phyloP scores from a whole-genome alignment of 495 filamentous ascomycete genomes.

The Cercophora scortea region DNA sequence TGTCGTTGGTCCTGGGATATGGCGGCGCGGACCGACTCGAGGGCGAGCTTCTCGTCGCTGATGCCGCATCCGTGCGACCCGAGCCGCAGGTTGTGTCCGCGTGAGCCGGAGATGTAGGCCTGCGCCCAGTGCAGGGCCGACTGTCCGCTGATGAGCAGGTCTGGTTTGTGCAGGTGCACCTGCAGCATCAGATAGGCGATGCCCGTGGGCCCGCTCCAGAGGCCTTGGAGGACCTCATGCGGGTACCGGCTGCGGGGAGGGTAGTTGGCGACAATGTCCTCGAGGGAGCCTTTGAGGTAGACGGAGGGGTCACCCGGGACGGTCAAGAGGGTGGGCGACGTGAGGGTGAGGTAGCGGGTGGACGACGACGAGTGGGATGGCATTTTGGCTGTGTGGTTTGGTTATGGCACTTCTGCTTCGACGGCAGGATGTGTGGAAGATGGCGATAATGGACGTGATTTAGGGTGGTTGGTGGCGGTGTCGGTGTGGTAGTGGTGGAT shows the following conservation, averaged over 20 bases:
- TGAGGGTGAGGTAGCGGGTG: constrained; percentile 6
- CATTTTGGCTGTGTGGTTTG: background rate
- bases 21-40: constrained; percentile 43
- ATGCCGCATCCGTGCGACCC: constrained; percentile 42
- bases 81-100: constrained; percentile 25
- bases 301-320: constrained; percentile 5
- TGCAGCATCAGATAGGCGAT: constrained; percentile 52
- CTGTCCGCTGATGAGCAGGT: constrained; percentile 36
- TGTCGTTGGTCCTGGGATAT: constrained; percentile 34
- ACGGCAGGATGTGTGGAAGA: too few species aligned
- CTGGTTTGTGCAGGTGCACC: constrained; percentile 38
- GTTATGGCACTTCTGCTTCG: too few species aligned
- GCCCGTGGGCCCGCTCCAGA: constrained; percentile 53
- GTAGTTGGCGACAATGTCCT: constrained; percentile 24
- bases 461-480: too few species aligned
- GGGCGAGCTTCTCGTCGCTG: constrained; percentile 46
- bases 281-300: constrained; percentile 17
- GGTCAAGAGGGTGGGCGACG: constrained; percentile 1
- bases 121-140: constrained; percentile 40
- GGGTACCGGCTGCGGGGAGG: constrained; percentile 21
- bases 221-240: constrained; percentile 29
- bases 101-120: constrained; percentile 35
- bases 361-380: background rate
- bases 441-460: background rate
- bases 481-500: too few species aligned